Evolutionary conservation across 139 green algal species (phyloP).

Genomic region (Zygnema circumcarinatum): DNA sequence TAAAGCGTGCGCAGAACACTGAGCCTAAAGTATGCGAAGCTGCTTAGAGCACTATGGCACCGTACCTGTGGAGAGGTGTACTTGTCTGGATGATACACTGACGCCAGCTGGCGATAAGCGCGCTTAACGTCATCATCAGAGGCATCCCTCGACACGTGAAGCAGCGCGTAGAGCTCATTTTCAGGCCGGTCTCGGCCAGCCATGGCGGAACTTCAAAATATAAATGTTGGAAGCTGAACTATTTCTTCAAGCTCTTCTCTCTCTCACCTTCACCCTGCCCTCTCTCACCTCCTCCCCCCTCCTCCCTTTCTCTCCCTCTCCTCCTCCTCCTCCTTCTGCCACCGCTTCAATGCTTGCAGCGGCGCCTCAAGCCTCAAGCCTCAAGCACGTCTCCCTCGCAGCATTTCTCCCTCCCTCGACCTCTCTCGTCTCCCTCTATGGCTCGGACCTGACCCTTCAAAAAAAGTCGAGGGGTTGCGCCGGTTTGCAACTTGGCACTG

Average conservation of each 20-base stretch:
- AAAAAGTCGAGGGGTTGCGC: too few species aligned
- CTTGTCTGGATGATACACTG: constrained; percentile 62
- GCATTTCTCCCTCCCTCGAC: neutral
- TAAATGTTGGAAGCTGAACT: too few species aligned
- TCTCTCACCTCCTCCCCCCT: neutral
- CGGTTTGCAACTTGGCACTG: too few species aligned
- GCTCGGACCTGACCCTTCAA: too few species aligned
- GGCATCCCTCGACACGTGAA: constrained; percentile 49
- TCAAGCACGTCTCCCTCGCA: neutral
- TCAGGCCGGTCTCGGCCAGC: constrained; percentile 7
- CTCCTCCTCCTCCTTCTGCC: neutral
- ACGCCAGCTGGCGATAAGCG: constrained; percentile 51
- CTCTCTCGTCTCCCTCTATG: too few species aligned
- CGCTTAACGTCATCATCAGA: constrained; percentile 56
- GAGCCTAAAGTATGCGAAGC: too few species aligned
- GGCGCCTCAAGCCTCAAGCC: too few species aligned
- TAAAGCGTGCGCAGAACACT: too few species aligned
- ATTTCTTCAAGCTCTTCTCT: neutral
- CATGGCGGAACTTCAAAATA: too few species aligned
- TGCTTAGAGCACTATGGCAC: too few species aligned
- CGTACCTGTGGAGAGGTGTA: constrained; percentile 21
- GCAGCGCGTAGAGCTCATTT: constrained; percentile 60
- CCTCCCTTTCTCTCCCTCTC: neutral
- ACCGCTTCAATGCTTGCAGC: neutral
- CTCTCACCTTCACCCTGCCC: neutral